These are phyloP conservation scores for Fusarium sp. DNA, from an alignment of 2,329 filamentous ascomycete genomes.

Conservation along the genomic window DNA sequence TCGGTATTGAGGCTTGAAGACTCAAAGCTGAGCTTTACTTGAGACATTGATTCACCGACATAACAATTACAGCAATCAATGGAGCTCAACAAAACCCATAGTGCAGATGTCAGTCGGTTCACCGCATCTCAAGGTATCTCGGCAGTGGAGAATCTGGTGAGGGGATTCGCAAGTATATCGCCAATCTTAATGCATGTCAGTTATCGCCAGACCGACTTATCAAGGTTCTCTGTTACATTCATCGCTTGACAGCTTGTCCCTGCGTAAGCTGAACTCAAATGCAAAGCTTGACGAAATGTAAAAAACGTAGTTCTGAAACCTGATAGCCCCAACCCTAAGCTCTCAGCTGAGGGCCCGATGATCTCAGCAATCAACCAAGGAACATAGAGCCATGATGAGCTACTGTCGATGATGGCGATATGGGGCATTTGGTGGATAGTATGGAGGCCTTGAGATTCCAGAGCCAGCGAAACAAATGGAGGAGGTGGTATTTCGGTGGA, in stretches of 20 bases:
- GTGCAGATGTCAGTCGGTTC: neutral
- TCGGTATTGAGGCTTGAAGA: slow-evolving; percentile 22
- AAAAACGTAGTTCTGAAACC: neutral
- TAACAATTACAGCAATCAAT: neutral
- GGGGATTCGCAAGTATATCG: neutral
- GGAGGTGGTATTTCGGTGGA: slow-evolving; percentile 24
- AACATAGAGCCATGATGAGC: neutral
- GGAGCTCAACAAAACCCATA: neutral
- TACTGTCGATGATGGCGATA: slow-evolving; percentile 18
- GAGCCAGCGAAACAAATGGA: slow-evolving; percentile 24
- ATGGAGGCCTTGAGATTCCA: slow-evolving; percentile 17
- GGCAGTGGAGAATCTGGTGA: neutral
- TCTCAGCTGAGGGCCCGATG: neutral
- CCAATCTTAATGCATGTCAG: slow-evolving; percentile 6
- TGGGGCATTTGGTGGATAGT: slow-evolving; percentile 23
- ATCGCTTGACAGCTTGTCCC: neutral
- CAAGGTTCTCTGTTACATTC: neutral
- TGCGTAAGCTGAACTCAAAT: slow-evolving; percentile 30
- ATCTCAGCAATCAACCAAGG: neutral
- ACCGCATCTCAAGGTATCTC: neutral
- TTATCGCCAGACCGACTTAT: neutral
- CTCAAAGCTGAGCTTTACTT: slow-evolving; percentile 21
- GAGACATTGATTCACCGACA: neutral
- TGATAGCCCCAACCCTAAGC: neutral
- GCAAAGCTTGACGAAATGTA: neutral